A percentile compares a stretch with the other conserved stretches of the same genome.
phyloP scores from a whole-genome alignment of 108 stramenopile genomes.

The Skeletonema tropicum region DNA sequence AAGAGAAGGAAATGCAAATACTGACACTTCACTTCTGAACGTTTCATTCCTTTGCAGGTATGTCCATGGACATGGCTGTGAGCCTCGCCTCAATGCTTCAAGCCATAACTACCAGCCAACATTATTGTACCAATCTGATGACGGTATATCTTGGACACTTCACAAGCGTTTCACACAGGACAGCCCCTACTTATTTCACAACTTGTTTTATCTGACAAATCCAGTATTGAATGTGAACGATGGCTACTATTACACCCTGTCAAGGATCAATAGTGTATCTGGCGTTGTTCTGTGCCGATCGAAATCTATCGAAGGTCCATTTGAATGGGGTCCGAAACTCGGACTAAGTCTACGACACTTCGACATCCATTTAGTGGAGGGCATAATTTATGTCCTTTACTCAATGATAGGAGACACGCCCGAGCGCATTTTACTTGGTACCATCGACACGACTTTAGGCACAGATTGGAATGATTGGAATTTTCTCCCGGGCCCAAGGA shows the following conservation, averaged over 20 bases:
- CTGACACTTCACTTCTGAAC: neutral
- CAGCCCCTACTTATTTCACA: neutral
- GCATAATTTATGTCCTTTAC: slow-evolving; percentile 16
- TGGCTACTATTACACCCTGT: slow-evolving; percentile 10
- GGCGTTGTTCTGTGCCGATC: slow-evolving; percentile 14
- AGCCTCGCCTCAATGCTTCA: neutral
- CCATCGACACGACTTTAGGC: slow-evolving; percentile 2
- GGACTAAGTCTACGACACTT: slow-evolving; percentile 3
- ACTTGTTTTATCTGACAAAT: slow-evolving; percentile 10
- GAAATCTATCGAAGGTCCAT: slow-evolving; percentile 22
- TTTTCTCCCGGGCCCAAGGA: slow-evolving; percentile 16
- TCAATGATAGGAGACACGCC: slow-evolving; percentile 21
- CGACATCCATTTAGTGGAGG: slow-evolving; percentile 1
- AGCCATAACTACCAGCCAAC: slow-evolving; percentile 8
- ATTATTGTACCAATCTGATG: slow-evolving; percentile 5
- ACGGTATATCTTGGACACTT: slow-evolving; percentile 12
- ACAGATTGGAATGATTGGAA: slow-evolving; percentile 24
- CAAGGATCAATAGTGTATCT: slow-evolving; percentile 4
- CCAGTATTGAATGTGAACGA: neutral
- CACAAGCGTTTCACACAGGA: neutral
- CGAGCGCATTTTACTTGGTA: slow-evolving; percentile 22
- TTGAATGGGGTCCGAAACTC: slow-evolving; percentile 12
- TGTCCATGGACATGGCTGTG: slow-evolving; percentile 21
- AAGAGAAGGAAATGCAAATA: neutral
- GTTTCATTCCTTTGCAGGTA: slow-evolving; percentile 12